These are phyloP conservation scores for Afroboletus lepidellus DNA, from an alignment of 1,284 basidiomycete genomes.

Conservation along the genomic window DNA sequence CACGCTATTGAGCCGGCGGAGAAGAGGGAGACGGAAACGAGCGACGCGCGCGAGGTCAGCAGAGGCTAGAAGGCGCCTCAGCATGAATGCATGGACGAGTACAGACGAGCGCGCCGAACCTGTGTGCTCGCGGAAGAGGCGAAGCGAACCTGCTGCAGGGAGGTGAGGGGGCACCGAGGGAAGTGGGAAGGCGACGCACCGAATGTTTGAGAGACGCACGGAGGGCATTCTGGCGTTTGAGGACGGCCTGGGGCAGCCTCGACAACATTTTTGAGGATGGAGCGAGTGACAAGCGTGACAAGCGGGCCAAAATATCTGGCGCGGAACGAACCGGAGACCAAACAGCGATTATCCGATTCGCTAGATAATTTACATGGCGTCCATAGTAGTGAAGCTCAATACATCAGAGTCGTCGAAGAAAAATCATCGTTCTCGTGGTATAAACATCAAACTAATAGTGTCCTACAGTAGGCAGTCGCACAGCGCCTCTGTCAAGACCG, in stretches of 20 bases:
- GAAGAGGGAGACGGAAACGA: slow-evolving; percentile 75
- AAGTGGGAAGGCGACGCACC: slow-evolving; percentile 35
- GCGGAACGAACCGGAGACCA: slow-evolving; percentile 36
- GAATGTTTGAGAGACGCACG: slow-evolving; percentile 30
- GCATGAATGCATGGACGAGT: background rate
- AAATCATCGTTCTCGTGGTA: slow-evolving; percentile 19
- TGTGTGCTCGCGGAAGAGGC: slow-evolving; percentile 61
- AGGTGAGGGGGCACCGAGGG: slow-evolving; percentile 12
- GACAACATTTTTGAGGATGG: slow-evolving; percentile 65
- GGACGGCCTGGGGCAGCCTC: slow-evolving; percentile 69
- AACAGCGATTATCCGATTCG: slow-evolving; percentile 22
- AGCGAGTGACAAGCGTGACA: slow-evolving; percentile 28
- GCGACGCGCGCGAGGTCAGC: slow-evolving; percentile 73
- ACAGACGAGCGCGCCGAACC: slow-evolving; percentile 41
- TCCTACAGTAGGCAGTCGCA: slow-evolving; percentile 68
- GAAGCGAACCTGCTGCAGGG: slow-evolving; percentile 57
- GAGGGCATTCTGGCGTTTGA: slow-evolving; percentile 38
- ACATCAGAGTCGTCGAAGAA: slow-evolving; percentile 20
- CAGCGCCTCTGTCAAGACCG: slow-evolving; percentile 50
- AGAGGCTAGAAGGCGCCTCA: slow-evolving; percentile 39
- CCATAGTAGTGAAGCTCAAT: slow-evolving; percentile 14
- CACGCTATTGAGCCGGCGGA: slow-evolving; percentile 89
- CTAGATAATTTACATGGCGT: slow-evolving; percentile 35
- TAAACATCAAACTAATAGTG: slow-evolving; percentile 9
- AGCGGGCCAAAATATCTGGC: slow-evolving; percentile 13